A percentile compares a stretch with the other conserved stretches of the same genome.
Evolutionary conservation across 1,139 yeast species (phyloP).

Genomic region (Suhomyces ambrosiae): DNA sequence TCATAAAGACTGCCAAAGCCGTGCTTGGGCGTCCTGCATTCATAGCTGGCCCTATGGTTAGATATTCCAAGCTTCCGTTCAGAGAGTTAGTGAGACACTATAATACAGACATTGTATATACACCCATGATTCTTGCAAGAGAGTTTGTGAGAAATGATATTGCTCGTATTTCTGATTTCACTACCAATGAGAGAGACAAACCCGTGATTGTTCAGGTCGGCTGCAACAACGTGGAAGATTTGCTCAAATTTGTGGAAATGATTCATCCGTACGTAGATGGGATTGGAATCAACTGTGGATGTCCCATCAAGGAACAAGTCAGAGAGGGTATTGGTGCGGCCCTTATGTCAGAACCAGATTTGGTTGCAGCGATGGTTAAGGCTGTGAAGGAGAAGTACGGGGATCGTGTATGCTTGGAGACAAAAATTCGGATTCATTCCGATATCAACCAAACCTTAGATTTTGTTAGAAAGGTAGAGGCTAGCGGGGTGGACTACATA

Average conservation of each 20-base stretch:
- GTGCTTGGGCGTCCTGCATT: conserved; percentile 60
- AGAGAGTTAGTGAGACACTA: conserved; percentile 76
- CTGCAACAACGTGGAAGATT: conserved; percentile 81
- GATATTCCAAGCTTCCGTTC: conserved; percentile 93
- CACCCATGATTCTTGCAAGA: conserved; percentile 95
- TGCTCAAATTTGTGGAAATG: conserved; percentile 82
- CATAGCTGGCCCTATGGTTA: conserved; percentile 96
- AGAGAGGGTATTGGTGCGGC: conserved; percentile 98
- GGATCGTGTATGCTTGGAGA: conserved; percentile 71
- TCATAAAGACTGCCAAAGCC: conserved; percentile 41
- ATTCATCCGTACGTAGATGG: conserved; percentile 92
- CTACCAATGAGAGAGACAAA: conserved; percentile 69
- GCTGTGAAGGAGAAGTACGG: conserved; percentile 81
- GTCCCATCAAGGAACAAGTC: conserved; percentile 94
- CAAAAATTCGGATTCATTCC: conserved; percentile 85
- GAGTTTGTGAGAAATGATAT: conserved; percentile 85
- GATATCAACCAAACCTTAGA: conserved; percentile 71
- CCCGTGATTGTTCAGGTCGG: conserved; percentile 91
- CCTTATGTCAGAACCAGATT: conserved; percentile 78
- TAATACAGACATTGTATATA: conserved; percentile 79
- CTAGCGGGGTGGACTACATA: conserved; percentile 88
- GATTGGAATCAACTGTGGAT: conserved; percentile 93
- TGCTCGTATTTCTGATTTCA: conserved; percentile 83
- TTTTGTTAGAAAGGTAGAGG: conserved; percentile 74
- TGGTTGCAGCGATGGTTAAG: conserved; percentile 79